Evolutionary conservation across 441 rosid genomes (phyloP).

Genomic region (Macaranga tanarius): DNA sequence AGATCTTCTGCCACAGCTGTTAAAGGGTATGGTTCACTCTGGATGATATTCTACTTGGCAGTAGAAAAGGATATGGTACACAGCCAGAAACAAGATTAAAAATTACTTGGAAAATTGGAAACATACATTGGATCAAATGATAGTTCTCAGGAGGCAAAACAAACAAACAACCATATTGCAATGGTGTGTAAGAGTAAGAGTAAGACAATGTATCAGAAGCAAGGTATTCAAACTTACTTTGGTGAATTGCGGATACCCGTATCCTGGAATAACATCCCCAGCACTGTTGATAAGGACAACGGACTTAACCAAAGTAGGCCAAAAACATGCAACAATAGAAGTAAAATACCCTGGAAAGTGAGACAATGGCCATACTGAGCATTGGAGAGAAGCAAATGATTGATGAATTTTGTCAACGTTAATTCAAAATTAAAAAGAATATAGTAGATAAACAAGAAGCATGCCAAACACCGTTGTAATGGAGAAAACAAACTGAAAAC

Average conservation of each 20-base stretch:
- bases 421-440: neutral
- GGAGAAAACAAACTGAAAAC: neutral
- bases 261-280: slow-evolving; percentile 66
- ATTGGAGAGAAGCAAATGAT: neutral
- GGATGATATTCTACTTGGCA: slow-evolving; percentile 2
- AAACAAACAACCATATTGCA: neutral
- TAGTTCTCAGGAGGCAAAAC: slow-evolving; percentile 8
- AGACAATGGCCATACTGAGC: neutral
- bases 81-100: neutral
- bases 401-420: neutral
- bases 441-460: neutral
- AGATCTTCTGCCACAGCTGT: neutral
- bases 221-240: slow-evolving; percentile 40
- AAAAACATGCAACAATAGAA: slow-evolving; percentile 55
- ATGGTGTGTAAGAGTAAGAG: neutral
- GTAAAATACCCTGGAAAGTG: slow-evolving; percentile 64
- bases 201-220: neutral
- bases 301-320: slow-evolving; percentile 75
- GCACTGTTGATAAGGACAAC: slow-evolving; percentile 71
- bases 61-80: neutral
- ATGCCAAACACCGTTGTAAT: neutral
- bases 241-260: slow-evolving; percentile 40
- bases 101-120: neutral
- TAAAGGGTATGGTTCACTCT: neutral
- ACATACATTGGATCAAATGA: neutral